A percentile compares a stretch with the other conserved stretches of the same genome.
Conservation (phyloP, 129 eudicot species). For the Gnaphalium uliginosum region DNA sequence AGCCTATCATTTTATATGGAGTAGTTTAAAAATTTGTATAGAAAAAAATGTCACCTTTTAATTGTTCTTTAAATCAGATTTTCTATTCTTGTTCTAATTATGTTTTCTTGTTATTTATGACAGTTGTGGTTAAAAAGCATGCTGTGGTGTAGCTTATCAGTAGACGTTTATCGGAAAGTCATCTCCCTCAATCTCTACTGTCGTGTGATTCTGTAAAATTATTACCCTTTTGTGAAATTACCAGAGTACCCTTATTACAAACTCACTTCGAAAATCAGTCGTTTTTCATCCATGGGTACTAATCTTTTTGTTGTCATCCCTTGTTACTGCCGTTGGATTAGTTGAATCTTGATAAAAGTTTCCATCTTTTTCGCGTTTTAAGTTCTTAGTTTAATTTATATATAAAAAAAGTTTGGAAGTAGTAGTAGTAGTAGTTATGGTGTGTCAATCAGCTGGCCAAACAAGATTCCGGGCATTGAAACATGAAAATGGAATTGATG, state of each 20-base stretch:
- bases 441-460: conserved; percentile 95
- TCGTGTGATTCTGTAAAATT: conserved; percentile 80
- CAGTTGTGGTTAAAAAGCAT: conserved; percentile 58
- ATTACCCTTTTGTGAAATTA: not conserved
- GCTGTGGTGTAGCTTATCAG: conserved; percentile 84
- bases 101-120: conserved; percentile 25
- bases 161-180: conserved; percentile 74
- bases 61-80: not conserved
- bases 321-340: conserved; percentile 87
- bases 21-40: too few species aligned
- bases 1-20: not conserved
- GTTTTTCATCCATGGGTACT: conserved; percentile 60
- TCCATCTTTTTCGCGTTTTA: not conserved
- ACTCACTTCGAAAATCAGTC: not conserved
- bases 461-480: conserved; percentile 94
- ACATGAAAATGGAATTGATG: conserved; percentile 89
- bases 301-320: conserved; percentile 75
- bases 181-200: conserved; percentile 78
- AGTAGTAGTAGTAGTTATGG: conserved; percentile 77
- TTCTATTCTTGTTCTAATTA: not conserved
- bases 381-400: not conserved
- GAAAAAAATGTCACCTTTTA: not conserved
- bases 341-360: conserved; percentile 47
- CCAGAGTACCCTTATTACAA: not conserved
- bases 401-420: not conserved